Percentiles rank a stretch among this genome's conserved stretches.
Evolutionary conservation across 2,329 filamentous ascomycete species (phyloP).

Genomic region (Hirsutella thompsonii): DNA sequence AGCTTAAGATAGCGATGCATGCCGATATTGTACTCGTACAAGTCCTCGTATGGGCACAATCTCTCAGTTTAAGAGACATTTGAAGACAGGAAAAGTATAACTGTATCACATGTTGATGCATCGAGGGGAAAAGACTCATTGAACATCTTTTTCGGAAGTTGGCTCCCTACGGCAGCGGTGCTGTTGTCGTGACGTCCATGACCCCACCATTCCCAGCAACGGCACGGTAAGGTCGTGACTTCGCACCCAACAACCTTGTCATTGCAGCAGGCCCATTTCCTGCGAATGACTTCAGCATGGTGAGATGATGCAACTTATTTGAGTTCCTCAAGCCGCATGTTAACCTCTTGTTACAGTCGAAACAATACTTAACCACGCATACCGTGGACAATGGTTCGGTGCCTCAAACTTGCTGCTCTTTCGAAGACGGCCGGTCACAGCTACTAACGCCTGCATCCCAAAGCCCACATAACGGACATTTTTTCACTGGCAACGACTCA

Average conservation of each 20-base stretch:
- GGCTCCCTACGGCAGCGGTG: too few species aligned
- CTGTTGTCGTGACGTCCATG: too few species aligned
- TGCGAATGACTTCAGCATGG: not conserved
- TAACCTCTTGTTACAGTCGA: constrained; percentile 49
- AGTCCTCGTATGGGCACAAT: too few species aligned
- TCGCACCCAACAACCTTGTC: not conserved
- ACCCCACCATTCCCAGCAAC: not conserved
- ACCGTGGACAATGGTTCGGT: constrained; percentile 71
- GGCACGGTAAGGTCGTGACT: not conserved
- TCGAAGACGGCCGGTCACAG: too few species aligned
- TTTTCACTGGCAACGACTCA: constrained; percentile 70
- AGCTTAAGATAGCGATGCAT: too few species aligned
- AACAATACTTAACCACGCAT: constrained; percentile 93
- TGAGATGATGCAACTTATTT: not conserved
- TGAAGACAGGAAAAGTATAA: too few species aligned
- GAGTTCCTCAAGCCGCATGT: not conserved
- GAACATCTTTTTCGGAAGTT: too few species aligned
- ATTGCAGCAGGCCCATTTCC: not conserved
- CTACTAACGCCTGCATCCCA: constrained; percentile 2
- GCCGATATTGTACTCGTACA: too few species aligned
- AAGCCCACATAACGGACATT: constrained; percentile 75
- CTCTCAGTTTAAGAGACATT: too few species aligned
- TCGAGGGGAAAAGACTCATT: too few species aligned
- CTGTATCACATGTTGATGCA: too few species aligned
- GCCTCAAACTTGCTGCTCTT: not conserved